A percentile compares a stretch with the other conserved stretches of the same genome.
These are phyloP conservation scores for Stellera chamaejasme DNA, from an alignment of 345 rosid species.

Conservation along the genomic window DNA sequence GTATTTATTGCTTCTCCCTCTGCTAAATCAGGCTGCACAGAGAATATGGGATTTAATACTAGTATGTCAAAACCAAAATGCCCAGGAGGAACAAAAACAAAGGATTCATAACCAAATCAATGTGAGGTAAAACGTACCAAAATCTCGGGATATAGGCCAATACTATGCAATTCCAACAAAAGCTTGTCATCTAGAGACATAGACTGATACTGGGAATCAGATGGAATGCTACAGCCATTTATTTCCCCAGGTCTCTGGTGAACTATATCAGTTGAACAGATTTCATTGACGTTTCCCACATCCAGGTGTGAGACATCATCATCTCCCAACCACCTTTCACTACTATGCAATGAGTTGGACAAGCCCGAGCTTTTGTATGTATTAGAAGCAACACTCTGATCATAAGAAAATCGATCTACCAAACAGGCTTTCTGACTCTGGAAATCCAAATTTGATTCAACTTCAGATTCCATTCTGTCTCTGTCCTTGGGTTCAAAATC, in stretches of 20 bases:
- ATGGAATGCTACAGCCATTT: slow-evolving; percentile 31
- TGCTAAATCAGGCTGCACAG: slow-evolving; percentile 78
- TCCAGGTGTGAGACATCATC: slow-evolving; percentile 66
- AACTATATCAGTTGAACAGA: slow-evolving; percentile 49
- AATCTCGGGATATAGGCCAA: slow-evolving; percentile 74
- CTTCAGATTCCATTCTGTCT: slow-evolving; percentile 93
- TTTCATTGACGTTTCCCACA: slow-evolving; percentile 46
- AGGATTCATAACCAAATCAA: background rate
- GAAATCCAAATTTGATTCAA: slow-evolving; percentile 66
- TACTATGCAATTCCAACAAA: slow-evolving; percentile 78
- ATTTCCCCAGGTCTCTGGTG: slow-evolving; percentile 47
- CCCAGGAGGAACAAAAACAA: background rate
- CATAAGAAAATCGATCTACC: slow-evolving; percentile 60
- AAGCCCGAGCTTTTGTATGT: slow-evolving; percentile 51
- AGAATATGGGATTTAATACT: background rate
- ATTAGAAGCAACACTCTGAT: slow-evolving; percentile 59
- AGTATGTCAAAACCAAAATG: background rate
- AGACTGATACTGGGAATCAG: slow-evolving; percentile 59
- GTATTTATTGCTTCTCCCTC: slow-evolving; percentile 66
- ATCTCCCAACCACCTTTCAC: slow-evolving; percentile 66
- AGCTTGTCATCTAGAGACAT: slow-evolving; percentile 74
- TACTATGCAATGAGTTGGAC: slow-evolving; percentile 61
- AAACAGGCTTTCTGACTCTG: slow-evolving; percentile 56
- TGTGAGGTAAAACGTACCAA: slow-evolving; percentile 40
- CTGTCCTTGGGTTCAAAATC: slow-evolving; percentile 77